Percentiles rank a stretch among this genome's conserved stretches.
phyloP scores from a whole-genome alignment of 2,329 filamentous ascomycete genomes.

The Bipolaris victoriae region DNA sequence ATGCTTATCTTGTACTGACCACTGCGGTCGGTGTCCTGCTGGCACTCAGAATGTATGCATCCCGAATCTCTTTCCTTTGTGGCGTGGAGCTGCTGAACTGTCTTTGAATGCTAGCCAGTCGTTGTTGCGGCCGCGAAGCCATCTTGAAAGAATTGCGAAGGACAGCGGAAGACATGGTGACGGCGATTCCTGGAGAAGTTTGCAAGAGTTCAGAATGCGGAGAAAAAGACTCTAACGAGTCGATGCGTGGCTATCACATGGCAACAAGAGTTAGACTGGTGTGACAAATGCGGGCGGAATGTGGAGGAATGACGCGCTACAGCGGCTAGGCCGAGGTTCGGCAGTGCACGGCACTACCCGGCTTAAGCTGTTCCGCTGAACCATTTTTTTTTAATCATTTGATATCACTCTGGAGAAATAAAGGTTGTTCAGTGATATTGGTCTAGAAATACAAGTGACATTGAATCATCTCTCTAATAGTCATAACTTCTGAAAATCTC shows the following conservation, averaged over 20 bases:
- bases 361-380: conserved; percentile 24
- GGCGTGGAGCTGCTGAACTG: conserved; percentile 45
- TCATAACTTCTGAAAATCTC: not conserved
- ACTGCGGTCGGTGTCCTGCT: conserved; percentile 89
- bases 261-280: conserved; percentile 29
- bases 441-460: not conserved
- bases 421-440: not conserved
- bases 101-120: conserved; percentile 45
- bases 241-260: conserved; percentile 39
- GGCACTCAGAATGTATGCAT: conserved; percentile 92
- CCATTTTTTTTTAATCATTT: too few relatives aligned
- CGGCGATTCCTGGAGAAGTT: not conserved
- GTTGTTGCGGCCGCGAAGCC: conserved; percentile 46
- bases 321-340: conserved; percentile 37
- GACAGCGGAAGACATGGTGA: conserved; percentile 41
- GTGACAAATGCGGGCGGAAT: conserved; percentile 32
- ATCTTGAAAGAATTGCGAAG: conserved; percentile 44
- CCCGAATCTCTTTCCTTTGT: conserved; percentile 71
- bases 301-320: conserved; percentile 25
- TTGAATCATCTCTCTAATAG: not conserved
- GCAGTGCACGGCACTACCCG: conserved; percentile 31
- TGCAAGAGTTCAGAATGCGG: conserved; percentile 7
- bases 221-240: conserved; percentile 32
- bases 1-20: conserved; percentile 55
- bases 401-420: not conserved